A percentile compares a stretch with the other conserved stretches of the same genome.
Conservation (phyloP, 2,329 filamentous ascomycete species). For the Diaporthe helianthi region DNA sequence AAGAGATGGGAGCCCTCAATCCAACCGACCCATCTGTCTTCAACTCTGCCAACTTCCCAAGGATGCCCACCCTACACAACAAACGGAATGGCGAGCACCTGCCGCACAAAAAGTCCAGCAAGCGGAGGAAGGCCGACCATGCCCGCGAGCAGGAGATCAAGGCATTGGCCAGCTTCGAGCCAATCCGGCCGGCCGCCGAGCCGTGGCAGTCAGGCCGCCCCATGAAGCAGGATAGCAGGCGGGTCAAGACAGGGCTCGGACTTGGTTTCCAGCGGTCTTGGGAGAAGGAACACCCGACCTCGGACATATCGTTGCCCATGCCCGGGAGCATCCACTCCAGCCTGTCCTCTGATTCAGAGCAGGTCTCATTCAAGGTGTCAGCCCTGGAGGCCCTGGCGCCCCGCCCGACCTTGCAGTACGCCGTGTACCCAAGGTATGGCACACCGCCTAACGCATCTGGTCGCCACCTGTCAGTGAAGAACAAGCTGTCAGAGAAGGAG, state of each 20-base stretch:
- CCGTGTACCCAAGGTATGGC: constrained; percentile 67
- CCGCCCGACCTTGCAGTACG: constrained; percentile 81
- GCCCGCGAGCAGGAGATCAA: constrained; percentile 87
- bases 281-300: constrained; percentile 62
- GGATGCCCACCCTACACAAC: constrained; percentile 62
- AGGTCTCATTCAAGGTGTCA: constrained; percentile 80
- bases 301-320: constrained; percentile 77
- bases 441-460: constrained; percentile 38
- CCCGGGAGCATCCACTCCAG: constrained; percentile 78
- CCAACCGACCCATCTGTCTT: constrained; percentile 27
- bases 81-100: constrained; percentile 67
- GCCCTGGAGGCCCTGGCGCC: constrained; percentile 83
- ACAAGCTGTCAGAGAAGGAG: constrained; percentile 55
- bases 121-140: constrained; percentile 76
- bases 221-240: constrained; percentile 69
- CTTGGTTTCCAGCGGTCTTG: constrained; percentile 54
- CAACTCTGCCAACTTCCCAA: constrained; percentile 44
- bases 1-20: constrained; percentile 21
- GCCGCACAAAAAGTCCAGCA: constrained; percentile 75
- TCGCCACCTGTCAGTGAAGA: constrained; percentile 31
- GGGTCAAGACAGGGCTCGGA: constrained; percentile 61
- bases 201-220: constrained; percentile 66
- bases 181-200: constrained; percentile 68
- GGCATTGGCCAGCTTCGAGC: constrained; percentile 76
- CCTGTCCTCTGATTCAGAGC: constrained; percentile 77